Percentiles rank a stretch among this genome's conserved stretches.
Conservation (phyloP, 768 basidiomycete species). For the Boletus tylopilopsis region DNA sequence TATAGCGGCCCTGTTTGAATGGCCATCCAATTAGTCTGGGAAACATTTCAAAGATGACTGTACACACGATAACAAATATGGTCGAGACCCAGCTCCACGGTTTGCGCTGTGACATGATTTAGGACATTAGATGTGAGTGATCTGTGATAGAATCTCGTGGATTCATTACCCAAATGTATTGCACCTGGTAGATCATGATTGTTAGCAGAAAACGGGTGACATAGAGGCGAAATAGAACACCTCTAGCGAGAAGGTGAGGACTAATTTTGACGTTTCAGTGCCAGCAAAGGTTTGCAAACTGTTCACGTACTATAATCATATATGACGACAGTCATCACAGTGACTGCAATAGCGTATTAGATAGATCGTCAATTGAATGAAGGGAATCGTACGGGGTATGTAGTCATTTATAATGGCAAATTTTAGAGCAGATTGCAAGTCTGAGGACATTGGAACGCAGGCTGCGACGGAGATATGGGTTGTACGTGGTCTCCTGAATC, state of each 20-base stretch:
- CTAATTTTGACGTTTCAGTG: neutral
- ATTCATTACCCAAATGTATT: neutral
- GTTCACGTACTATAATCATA: slow-evolving; percentile 2
- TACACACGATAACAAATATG: too few relatives aligned
- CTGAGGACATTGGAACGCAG: slow-evolving; percentile 3
- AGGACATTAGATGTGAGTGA: too few relatives aligned
- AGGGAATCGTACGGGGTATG: neutral
- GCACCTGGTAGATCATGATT: neutral
- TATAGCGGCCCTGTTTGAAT: too few relatives aligned
- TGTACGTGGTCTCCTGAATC: too few relatives aligned
- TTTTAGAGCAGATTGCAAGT: neutral
- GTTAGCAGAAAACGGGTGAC: neutral
- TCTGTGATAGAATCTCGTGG: too few relatives aligned
- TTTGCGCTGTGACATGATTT: too few relatives aligned
- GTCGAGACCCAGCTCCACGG: too few relatives aligned
- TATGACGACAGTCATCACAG: neutral
- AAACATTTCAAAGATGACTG: too few relatives aligned
- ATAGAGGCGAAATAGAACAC: neutral
- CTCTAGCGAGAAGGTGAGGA: neutral
- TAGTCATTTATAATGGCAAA: neutral
- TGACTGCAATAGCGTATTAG: neutral
- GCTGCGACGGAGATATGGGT: too few relatives aligned
- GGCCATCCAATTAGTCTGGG: too few relatives aligned
- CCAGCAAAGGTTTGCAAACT: neutral
- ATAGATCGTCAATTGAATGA: neutral